Evolutionary conservation across 2,329 filamentous ascomycete species (phyloP), one percentile per base, ranked within the genome.

Genomic region (Hypomyces rosellus): DNA sequence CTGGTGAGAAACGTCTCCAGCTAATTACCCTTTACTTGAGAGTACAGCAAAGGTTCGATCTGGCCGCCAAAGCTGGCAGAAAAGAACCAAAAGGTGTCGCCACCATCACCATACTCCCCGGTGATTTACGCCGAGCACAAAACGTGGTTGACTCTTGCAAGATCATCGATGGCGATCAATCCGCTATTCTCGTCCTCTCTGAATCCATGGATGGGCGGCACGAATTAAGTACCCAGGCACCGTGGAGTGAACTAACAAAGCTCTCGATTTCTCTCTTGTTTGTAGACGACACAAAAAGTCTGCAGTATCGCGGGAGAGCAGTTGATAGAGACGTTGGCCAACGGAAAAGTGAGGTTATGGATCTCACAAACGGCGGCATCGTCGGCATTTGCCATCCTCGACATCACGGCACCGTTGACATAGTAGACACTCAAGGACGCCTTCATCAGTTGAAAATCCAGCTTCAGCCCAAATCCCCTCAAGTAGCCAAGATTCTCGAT

Each of bases 81-180:
- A 62, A 65, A 42, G 54, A 54, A 13, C 38, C 39, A 14, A 42
- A 54, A 3, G 55, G 57, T 11, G 53, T 55, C 6, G 51, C 59
- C 14, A 56, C 50, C 25, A 59, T 67, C n/a, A 56, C 61, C 18
- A 52, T 69, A n/a, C 56, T 62, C 7, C 61, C 67, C 34, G 72
- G 76, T 2, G 74, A 80, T 45, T 69, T 77, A 33, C 74, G 78
- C 47, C 78, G 82, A 59, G 82, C 81, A 8, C 76, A 85, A 50
- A 83, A 82, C 54, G 81, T 91, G 14, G 76, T 84, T 22, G 87
- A 90, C 67, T 86, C 85, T 6, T 88, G 85, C 65, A 86, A 82
- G 59, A 66, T 91, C 40, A 73, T 76, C 4, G 86, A 91, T 63
- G 83, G 83, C 2, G 73, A 76, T 22, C 73, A 86, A 48, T 81